Evolutionary conservation across 2,329 filamentous ascomycete species (phyloP).

Genomic region (Stemphylium vesicarium): DNA sequence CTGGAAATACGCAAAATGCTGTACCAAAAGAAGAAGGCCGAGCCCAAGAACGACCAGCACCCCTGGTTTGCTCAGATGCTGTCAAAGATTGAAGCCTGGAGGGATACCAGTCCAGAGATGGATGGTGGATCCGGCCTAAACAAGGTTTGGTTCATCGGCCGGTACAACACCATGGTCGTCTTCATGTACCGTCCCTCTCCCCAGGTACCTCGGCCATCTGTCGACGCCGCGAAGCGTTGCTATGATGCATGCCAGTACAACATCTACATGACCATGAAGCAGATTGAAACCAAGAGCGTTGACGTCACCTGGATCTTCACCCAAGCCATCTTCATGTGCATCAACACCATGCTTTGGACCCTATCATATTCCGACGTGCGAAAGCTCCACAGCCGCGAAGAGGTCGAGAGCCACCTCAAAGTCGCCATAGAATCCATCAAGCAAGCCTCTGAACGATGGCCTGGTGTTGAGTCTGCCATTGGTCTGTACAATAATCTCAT

Average conservation of each 20-base stretch:
- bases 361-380: conserved; percentile 87
- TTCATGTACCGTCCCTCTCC: conserved; percentile 90
- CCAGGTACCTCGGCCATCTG: conserved; percentile 84
- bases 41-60: conserved; percentile 79
- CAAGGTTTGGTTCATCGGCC: conserved; percentile 74
- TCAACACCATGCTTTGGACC: conserved; percentile 92
- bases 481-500: conserved; percentile 88
- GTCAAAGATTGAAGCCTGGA: conserved; percentile 78
- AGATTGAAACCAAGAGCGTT: conserved; percentile 75
- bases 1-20: conserved; percentile 85
- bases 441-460: conserved; percentile 86
- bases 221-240: conserved; percentile 78
- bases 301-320: conserved; percentile 96
- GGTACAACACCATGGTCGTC: conserved; percentile 87
- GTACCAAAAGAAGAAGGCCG: conserved; percentile 81
- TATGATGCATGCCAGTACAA: conserved; percentile 84
- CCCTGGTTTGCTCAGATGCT: conserved; percentile 88
- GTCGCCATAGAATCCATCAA: conserved; percentile 79
- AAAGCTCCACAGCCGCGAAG: conserved; percentile 71
- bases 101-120: conserved; percentile 74
- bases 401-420: conserved; percentile 77
- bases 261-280: conserved; percentile 78
- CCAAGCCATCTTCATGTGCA: conserved; percentile 84
- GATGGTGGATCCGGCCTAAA: conserved; percentile 74
- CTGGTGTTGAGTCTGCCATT: conserved; percentile 82